Conservation (phyloP, 2,329 filamentous ascomycete species). For the Verticillium longisporum region DNA sequence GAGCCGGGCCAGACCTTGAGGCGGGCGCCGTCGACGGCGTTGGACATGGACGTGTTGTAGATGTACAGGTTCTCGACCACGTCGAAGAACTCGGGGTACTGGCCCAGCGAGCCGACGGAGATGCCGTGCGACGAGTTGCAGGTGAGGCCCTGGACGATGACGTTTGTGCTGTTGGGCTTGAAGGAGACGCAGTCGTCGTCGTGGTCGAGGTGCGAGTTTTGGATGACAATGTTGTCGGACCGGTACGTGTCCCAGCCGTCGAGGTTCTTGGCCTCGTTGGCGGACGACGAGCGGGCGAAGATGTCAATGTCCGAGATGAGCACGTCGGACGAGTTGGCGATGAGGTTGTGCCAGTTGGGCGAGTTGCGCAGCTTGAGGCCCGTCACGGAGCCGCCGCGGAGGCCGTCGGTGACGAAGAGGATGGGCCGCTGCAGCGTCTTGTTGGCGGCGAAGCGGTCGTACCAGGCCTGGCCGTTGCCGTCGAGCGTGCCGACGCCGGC, state of each 20-base stretch:
- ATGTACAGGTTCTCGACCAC: constrained; percentile 63
- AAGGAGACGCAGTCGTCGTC: constrained; percentile 68
- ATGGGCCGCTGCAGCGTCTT: constrained; percentile 52
- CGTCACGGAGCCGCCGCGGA: constrained; percentile 50
- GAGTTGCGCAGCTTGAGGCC: constrained; percentile 55
- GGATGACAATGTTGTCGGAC: constrained; percentile 56
- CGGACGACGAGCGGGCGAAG: constrained; percentile 43
- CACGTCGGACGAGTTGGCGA: constrained; percentile 59
- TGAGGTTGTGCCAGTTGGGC: constrained; percentile 44
- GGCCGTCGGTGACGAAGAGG: constrained; percentile 48
- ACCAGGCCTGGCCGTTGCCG: constrained; percentile 60
- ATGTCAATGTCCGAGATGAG: constrained; percentile 58
- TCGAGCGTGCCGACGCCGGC: constrained; percentile 38
- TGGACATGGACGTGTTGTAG: constrained; percentile 51
- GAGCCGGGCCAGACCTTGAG: constrained; percentile 63
- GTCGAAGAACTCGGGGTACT: constrained; percentile 57
- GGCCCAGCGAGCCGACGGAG: constrained; percentile 63
- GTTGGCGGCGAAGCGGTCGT: constrained; percentile 51
- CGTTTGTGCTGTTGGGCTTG: constrained; percentile 66
- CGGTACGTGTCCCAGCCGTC: constrained; percentile 62
- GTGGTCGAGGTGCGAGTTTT: constrained; percentile 58
- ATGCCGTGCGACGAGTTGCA: constrained; percentile 70
- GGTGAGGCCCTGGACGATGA: constrained; percentile 58
- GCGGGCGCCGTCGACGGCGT: constrained; percentile 57
- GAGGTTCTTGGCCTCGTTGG: constrained; percentile 55